Conservation (phyloP, 768 basidiomycete genomes). For the Russula griseocarnosa region DNA sequence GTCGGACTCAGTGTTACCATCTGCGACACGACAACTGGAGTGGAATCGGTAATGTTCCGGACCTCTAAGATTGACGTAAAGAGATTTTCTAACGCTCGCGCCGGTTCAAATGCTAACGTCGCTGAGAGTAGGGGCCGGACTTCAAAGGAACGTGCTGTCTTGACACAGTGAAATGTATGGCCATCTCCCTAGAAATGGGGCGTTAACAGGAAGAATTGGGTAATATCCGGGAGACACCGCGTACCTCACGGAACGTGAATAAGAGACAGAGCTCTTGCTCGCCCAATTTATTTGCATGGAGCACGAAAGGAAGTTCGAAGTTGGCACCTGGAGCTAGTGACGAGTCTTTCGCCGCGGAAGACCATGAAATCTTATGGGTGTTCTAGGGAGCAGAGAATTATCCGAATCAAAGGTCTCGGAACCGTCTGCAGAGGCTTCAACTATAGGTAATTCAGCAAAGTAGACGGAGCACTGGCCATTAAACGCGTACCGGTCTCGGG, state of each 20-base stretch:
- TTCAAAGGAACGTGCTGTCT: constrained; percentile 52
- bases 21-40: constrained; percentile 49
- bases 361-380: constrained; percentile 48
- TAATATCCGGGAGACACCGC: constrained; percentile 18
- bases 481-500: constrained; percentile 7
- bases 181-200: constrained; percentile 40
- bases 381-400: constrained; percentile 50
- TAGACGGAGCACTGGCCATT: constrained; percentile 12
- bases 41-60: constrained; percentile 45
- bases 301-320: constrained; percentile 47
- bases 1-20: constrained; percentile 62
- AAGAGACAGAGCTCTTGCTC: constrained; percentile 54
- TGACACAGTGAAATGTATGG: constrained; percentile 53
- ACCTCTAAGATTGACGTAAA: constrained; percentile 56
- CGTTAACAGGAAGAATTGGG: not conserved
- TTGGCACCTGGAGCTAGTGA: constrained; percentile 47
- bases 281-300: constrained; percentile 51
- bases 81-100: constrained; percentile 43
- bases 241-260: constrained; percentile 64
- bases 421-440: constrained; percentile 22
- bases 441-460: constrained; percentile 2
- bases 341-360: constrained; percentile 28
- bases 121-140: constrained; percentile 58
- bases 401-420: constrained; percentile 43
- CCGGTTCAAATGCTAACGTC: constrained; percentile 49